A percentile compares a stretch with the other conserved stretches of the same genome.
Evolutionary conservation across 371 early-diverging fungal genomes (phyloP).

Genomic region (Saksenaea oblongispora): DNA sequence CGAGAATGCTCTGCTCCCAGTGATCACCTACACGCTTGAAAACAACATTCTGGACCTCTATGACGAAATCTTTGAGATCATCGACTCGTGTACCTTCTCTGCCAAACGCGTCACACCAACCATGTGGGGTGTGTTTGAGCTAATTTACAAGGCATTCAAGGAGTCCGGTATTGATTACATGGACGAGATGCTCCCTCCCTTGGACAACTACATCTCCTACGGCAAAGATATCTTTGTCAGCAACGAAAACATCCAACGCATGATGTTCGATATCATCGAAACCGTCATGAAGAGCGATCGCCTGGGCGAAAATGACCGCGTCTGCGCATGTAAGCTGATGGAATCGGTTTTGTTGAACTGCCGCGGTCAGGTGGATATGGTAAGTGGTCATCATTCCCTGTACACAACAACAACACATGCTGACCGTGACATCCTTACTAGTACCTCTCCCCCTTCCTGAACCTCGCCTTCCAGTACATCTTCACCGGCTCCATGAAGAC

Average conservation of each 20-base stretch:
- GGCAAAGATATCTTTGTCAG: constrained; percentile 72
- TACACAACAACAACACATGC: background rate
- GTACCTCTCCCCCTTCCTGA: constrained; percentile 59
- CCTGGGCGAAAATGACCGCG: constrained; percentile 68
- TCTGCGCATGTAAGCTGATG: constrained; percentile 75
- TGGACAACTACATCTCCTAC: constrained; percentile 86
- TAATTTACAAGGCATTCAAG: constrained; percentile 75
- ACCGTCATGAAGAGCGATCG: constrained; percentile 73
- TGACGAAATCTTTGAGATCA: constrained; percentile 85
- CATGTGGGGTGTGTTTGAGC: constrained; percentile 84
- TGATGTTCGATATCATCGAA: constrained; percentile 70
- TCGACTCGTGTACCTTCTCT: constrained; percentile 83
- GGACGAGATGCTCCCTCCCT: constrained; percentile 78
- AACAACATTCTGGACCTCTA: constrained; percentile 76
- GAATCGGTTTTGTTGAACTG: constrained; percentile 81
- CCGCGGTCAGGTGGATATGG: constrained; percentile 71
- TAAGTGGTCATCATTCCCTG: constrained; percentile 20
- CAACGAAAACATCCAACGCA: constrained; percentile 63
- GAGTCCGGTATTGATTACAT: constrained; percentile 76
- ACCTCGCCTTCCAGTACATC: constrained; percentile 66
- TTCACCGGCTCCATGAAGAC: constrained; percentile 60
- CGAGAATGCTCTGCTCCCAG: constrained; percentile 73
- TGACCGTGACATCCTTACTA: constrained; percentile 11
- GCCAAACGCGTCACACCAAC: constrained; percentile 76
- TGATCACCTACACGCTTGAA: constrained; percentile 72